Percentiles rank a stretch among this genome's conserved stretches.
phyloP scores from a whole-genome alignment of 164 flowering plant species.

The Aristolochia fimbriata region DNA sequence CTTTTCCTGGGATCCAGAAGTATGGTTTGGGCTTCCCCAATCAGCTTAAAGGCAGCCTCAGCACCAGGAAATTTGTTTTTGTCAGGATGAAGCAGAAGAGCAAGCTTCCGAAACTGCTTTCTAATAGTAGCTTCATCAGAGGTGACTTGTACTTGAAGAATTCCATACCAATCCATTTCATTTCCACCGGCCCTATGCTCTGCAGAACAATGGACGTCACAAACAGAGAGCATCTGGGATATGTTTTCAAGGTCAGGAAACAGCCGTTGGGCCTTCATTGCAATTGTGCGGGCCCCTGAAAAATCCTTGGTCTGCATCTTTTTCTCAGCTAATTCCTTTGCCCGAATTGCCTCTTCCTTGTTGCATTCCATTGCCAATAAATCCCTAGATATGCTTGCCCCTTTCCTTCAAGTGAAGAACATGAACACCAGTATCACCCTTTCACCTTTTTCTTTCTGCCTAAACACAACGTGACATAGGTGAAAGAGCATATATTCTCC shows the following conservation, averaged over 20 bases:
- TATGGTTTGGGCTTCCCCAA: slow-evolving; percentile 66
- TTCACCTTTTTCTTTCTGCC: no score
- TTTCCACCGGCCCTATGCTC: slow-evolving; percentile 30
- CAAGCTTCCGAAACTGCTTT: slow-evolving; percentile 73
- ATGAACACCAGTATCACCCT: no score
- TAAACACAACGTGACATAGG: no score
- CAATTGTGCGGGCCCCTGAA: slow-evolving; percentile 50
- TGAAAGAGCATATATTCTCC: no score
- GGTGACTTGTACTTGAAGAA: slow-evolving; percentile 52
- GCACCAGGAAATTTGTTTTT: slow-evolving; percentile 83
- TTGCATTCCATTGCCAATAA: slow-evolving; percentile 63
- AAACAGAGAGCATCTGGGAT: slow-evolving; percentile 55
- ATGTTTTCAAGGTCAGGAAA: slow-evolving; percentile 50
- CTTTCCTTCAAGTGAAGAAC: no score
- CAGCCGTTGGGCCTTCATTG: slow-evolving; percentile 55
- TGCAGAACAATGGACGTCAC: slow-evolving; percentile 74
- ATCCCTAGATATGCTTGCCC: no score
- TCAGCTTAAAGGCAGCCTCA: slow-evolving; percentile 72
- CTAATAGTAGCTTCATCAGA: slow-evolving; percentile 61
- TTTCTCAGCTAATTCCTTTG: slow-evolving; percentile 57
- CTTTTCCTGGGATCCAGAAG: slow-evolving; percentile 45
- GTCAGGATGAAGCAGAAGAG: slow-evolving; percentile 78
- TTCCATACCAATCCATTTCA: slow-evolving; percentile 72
- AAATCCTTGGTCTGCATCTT: slow-evolving; percentile 61
- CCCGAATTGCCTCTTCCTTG: slow-evolving; percentile 77